These are phyloP conservation scores for Saccharomyces hybrid DNA, from an alignment of 1,139 yeast species.

Conservation along the genomic window DNA sequence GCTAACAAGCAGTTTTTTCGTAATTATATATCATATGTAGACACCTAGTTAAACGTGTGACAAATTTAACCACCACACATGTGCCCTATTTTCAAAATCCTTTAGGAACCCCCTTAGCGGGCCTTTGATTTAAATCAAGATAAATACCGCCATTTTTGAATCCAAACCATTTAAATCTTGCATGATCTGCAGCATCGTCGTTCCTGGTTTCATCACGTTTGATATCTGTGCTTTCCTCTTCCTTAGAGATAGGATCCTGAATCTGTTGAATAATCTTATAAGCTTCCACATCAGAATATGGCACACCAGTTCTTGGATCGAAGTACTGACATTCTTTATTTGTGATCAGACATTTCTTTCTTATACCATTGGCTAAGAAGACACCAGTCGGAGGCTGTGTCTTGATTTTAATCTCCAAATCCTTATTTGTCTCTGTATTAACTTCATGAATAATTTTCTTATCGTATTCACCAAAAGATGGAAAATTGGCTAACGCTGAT, in stretches of 20 bases:
- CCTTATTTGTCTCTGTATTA: slow-evolving; percentile 38
- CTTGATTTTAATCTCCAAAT: slow-evolving; percentile 41
- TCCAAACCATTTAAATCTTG: slow-evolving; percentile 59
- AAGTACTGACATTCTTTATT: slow-evolving; percentile 77
- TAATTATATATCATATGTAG: not conserved
- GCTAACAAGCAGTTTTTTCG: not conserved
- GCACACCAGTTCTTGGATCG: slow-evolving; percentile 81
- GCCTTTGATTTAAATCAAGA: slow-evolving; percentile 46
- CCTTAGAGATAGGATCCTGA: slow-evolving; percentile 45
- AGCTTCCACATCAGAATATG: slow-evolving; percentile 77
- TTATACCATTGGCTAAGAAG: slow-evolving; percentile 58
- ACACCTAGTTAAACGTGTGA: too few relatives aligned
- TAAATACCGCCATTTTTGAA: slow-evolving; percentile 61
- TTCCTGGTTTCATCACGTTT: not conserved
- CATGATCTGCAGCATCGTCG: slow-evolving; percentile 9
- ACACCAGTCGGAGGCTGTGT: slow-evolving; percentile 74
- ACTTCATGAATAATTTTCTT: slow-evolving; percentile 39
- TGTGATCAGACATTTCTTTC: slow-evolving; percentile 64
- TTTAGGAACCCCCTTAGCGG: slow-evolving; percentile 85
- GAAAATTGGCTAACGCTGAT: slow-evolving; percentile 45
- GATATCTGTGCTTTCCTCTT: slow-evolving; percentile 7
- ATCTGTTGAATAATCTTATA: slow-evolving; percentile 62
- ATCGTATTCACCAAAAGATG: slow-evolving; percentile 59
- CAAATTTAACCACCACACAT: too few relatives aligned
- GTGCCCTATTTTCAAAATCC: slow-evolving; percentile 42